These are phyloP conservation scores for Mycena galopus DNA, from an alignment of 768 basidiomycete genomes.

Conservation along the genomic window DNA sequence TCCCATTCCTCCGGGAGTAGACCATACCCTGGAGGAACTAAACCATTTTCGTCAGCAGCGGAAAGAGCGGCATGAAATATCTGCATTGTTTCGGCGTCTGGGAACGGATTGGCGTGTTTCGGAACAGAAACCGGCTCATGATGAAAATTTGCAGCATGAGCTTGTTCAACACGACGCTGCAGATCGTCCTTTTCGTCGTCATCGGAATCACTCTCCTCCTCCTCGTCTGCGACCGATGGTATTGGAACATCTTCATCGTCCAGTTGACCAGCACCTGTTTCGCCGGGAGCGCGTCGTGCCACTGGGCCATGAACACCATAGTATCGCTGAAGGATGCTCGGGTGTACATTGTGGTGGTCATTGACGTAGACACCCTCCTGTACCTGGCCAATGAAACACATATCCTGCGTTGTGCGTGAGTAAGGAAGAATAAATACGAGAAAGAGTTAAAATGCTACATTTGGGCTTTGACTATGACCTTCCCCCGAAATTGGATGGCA, in stretches of 20 bases:
- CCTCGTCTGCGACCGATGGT: neutral
- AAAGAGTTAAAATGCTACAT: neutral
- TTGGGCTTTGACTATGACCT: conserved; percentile 25
- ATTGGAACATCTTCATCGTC: neutral
- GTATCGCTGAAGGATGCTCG: neutral
- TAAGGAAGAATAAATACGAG: neutral
- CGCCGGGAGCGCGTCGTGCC: neutral
- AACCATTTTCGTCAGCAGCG: neutral
- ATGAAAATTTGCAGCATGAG: conserved; percentile 12
- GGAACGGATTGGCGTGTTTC: conserved; percentile 2
- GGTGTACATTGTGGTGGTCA: conserved; percentile 20
- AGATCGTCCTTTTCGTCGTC: neutral
- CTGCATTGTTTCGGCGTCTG: neutral
- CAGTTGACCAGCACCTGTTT: conserved; percentile 28
- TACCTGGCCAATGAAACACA: conserved; percentile 12
- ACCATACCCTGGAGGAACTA: conserved; percentile 18
- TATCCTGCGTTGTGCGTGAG: neutral
- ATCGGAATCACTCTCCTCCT: too few relatives aligned
- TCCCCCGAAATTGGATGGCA: conserved; percentile 40
- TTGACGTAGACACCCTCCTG: conserved; percentile 17
- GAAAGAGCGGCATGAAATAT: conserved; percentile 8
- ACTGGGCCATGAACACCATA: conserved; percentile 24
- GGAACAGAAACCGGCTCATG: conserved; percentile 7
- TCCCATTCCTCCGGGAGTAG: conserved; percentile 37
- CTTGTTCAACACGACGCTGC: conserved; percentile 6